Percentiles rank a stretch among this genome's conserved stretches.
Evolutionary conservation across 192 early-diverging fungal species (phyloP).

Genomic region (Physocladia obscura): DNA sequence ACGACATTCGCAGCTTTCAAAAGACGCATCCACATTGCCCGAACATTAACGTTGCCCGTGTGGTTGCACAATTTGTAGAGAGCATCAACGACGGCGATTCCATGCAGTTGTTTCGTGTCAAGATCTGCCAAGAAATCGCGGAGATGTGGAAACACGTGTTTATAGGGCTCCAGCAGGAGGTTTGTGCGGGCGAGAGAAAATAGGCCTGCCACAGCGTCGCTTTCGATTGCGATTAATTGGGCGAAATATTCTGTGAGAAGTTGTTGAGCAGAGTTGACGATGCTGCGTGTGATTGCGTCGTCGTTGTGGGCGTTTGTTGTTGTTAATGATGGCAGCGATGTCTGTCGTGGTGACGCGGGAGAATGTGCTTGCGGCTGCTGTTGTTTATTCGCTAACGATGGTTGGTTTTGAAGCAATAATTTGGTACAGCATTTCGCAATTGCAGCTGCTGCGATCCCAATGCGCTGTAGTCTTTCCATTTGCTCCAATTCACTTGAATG

Average conservation of each 20-base stretch:
- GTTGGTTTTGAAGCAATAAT: background rate
- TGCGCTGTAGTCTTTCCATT: background rate
- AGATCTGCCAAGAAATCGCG: background rate
- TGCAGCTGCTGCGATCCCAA: background rate
- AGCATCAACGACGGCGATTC: background rate
- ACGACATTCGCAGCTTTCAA: conserved; percentile 50
- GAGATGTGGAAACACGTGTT: background rate
- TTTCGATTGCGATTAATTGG: background rate
- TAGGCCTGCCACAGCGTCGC: background rate
- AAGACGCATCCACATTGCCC: conserved; percentile 37
- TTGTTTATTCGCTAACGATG: no score
- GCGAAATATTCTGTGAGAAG: background rate
- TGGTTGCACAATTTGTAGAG: conserved; percentile 16
- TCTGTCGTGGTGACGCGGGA: no score
- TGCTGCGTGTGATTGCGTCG: background rate
- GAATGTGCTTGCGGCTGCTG: background rate
- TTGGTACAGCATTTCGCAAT: background rate
- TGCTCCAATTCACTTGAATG: background rate
- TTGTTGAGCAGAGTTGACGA: background rate
- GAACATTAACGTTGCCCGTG: conserved; percentile 11
- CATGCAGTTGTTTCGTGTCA: background rate
- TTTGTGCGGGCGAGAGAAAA: background rate
- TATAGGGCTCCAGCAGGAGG: background rate
- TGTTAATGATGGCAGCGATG: no score
- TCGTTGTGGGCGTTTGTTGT: no score